A percentile compares a stretch with the other conserved stretches of the same genome.
Evolutionary conservation across 805 yeast species (phyloP).

Genomic region (Zygotorulaspora danielsina): DNA sequence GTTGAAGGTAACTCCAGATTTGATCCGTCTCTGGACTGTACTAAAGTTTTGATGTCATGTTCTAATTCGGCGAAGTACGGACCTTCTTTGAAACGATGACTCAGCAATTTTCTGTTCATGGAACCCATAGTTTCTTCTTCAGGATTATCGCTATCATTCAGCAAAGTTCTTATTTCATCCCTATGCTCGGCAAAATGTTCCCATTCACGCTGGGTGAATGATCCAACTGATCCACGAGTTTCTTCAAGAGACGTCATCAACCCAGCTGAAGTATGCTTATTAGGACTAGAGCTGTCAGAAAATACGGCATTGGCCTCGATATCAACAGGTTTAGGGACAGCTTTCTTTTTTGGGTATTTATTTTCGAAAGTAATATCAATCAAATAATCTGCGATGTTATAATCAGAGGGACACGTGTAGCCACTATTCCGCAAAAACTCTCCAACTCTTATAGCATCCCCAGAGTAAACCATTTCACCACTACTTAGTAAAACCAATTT

Average conservation of each 20-base stretch:
- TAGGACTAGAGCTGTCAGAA: slow-evolving; percentile 3
- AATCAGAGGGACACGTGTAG: slow-evolving; percentile 79
- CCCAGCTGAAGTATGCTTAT: slow-evolving; percentile 3
- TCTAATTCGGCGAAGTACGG: slow-evolving; percentile 30
- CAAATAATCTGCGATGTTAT: slow-evolving; percentile 88
- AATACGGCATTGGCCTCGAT: slow-evolving; percentile 32
- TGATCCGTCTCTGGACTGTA: slow-evolving; percentile 18
- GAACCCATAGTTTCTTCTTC: slow-evolving; percentile 22
- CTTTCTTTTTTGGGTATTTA: slow-evolving; percentile 7
- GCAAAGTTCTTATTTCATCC: slow-evolving; percentile 50
- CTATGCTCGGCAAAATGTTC: slow-evolving; percentile 79
- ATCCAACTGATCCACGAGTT: slow-evolving; percentile 10
- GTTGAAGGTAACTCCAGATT: slow-evolving; percentile 15
- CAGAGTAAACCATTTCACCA: slow-evolving; percentile 84
- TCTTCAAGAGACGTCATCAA: slow-evolving; percentile 12
- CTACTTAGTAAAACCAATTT: slow-evolving; percentile 73
- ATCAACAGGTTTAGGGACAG: slow-evolving; percentile 14
- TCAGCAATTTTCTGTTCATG: slow-evolving; percentile 22
- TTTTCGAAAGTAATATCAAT: slow-evolving; percentile 81
- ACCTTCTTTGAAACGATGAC: slow-evolving; percentile 35
- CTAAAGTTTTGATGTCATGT: slow-evolving; percentile 32
- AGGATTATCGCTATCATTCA: slow-evolving; percentile 20
- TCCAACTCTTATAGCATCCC: slow-evolving; percentile 69
- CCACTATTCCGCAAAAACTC: slow-evolving; percentile 75
- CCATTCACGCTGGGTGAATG: slow-evolving; percentile 74